Conservation (phyloP, 768 basidiomycete species). For the Kwoniella pini region DNA sequence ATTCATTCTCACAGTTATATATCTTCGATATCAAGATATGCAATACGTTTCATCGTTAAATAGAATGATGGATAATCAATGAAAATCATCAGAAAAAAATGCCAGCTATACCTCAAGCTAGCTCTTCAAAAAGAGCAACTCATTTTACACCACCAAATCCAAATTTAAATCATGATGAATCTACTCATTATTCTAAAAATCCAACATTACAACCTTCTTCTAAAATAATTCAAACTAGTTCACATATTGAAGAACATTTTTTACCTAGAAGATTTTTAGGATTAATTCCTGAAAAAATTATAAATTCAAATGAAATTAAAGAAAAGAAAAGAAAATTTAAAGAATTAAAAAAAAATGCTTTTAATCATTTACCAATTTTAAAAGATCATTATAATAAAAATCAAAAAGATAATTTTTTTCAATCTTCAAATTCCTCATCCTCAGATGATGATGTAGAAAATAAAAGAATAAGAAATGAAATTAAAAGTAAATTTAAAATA, state of each 20-base stretch:
- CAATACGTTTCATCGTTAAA: no score
- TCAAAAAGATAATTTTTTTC: neutral
- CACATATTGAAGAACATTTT: constrained; percentile 35
- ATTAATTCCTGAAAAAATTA: constrained; percentile 37
- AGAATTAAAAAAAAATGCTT: constrained; percentile 18
- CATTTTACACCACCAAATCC: constrained; percentile 9
- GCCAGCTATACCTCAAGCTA: constrained; percentile 9
- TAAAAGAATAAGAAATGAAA: neutral
- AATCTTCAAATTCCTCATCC: neutral
- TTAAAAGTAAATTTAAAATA: constrained; percentile 3
- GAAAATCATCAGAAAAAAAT: no score
- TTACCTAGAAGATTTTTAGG: constrained; percentile 47
- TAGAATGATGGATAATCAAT: no score
- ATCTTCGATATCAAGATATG: no score
- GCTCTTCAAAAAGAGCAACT: neutral
- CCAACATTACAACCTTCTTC: constrained; percentile 30
- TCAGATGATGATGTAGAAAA: neutral
- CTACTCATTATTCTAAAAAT: neutral
- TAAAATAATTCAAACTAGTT: constrained; percentile 18
- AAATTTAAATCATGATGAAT: neutral
- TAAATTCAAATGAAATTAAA: constrained; percentile 36
- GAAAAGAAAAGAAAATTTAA: constrained; percentile 27
- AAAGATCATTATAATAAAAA: neutral
- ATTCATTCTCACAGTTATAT: no score
- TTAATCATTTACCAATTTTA: constrained; percentile 3